A percentile compares a stretch with the other conserved stretches of the same genome.
phyloP scores from a whole-genome alignment of 306 rosid species.

The Quercus alba region DNA sequence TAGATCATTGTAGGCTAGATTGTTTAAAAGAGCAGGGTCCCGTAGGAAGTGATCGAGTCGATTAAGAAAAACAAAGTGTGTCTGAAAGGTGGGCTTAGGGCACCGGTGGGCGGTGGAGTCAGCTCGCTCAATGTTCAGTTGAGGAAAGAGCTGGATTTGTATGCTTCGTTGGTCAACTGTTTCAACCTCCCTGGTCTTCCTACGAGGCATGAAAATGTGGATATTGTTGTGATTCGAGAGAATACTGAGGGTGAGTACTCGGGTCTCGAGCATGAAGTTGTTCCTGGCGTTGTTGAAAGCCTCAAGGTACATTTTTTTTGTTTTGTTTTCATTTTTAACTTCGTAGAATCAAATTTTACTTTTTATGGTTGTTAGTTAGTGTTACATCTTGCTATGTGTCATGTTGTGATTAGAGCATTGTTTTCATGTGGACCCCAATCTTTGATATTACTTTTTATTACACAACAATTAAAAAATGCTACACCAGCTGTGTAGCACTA shows the following conservation, averaged over 20 bases:
- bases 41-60: slow-evolving; percentile 69
- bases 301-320: slow-evolving; percentile 55
- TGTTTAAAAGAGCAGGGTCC: slow-evolving; percentile 39
- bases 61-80: slow-evolving; percentile 81
- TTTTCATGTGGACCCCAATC: no score
- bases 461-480: no score
- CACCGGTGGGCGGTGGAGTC: slow-evolving; percentile 86
- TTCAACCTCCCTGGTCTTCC: slow-evolving; percentile 66
- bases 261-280: slow-evolving; percentile 86
- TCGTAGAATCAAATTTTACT: no score
- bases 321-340: no score
- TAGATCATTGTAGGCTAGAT: no score
- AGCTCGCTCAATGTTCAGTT: slow-evolving; percentile 73
- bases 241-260: slow-evolving; percentile 88
- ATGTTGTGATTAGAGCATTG: no score
- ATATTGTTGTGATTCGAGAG: slow-evolving; percentile 82
- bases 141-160: slow-evolving; percentile 80
- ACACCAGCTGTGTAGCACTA: no score
- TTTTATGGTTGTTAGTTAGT: no score
- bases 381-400: no score
- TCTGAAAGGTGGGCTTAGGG: slow-evolving; percentile 70
- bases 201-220: slow-evolving; percentile 71
- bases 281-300: slow-evolving; percentile 93
- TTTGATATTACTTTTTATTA: no score
- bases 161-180: slow-evolving; percentile 79